Conservation (phyloP, 2,329 filamentous ascomycete genomes). For the Aspergillus fijiensis region DNA sequence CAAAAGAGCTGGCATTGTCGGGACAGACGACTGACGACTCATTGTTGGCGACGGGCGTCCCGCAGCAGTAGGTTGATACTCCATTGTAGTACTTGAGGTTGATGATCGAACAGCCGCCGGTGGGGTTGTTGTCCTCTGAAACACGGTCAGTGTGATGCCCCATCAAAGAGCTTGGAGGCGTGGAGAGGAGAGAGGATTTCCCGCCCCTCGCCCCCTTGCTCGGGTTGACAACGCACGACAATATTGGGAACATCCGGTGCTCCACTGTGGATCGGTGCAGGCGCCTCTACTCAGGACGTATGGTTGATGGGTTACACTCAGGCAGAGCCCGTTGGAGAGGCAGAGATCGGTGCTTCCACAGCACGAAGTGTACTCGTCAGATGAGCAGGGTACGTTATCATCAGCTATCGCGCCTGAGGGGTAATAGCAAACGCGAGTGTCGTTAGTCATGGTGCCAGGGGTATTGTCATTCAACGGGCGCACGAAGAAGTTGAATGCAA, state of each 20-base stretch:
- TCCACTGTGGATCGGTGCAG: conserved; percentile 33
- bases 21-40: conserved; percentile 16
- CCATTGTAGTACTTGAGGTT: conserved; percentile 17
- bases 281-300: conserved; percentile 28
- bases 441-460: no score
- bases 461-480: no score
- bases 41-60: conserved; percentile 15
- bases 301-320: conserved; percentile 24
- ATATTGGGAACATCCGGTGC: no score
- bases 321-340: conserved; percentile 30
- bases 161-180: background rate
- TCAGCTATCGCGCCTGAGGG: conserved; percentile 23
- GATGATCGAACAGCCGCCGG: conserved; percentile 24
- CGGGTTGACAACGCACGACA: conserved; percentile 20
- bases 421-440: conserved; percentile 25
- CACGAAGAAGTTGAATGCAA: no score
- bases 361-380: conserved; percentile 25
- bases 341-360: conserved; percentile 28
- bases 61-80: conserved; percentile 27
- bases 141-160: background rate
- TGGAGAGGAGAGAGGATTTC: no score
- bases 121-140: conserved; percentile 14
- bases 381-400: conserved; percentile 27
- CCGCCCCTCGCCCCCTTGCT: no score
- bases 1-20: conserved; percentile 24